Evolutionary conservation across 371 early-diverging fungal genomes (phyloP).

Genomic region (Syncephalastrum monosporum): DNA sequence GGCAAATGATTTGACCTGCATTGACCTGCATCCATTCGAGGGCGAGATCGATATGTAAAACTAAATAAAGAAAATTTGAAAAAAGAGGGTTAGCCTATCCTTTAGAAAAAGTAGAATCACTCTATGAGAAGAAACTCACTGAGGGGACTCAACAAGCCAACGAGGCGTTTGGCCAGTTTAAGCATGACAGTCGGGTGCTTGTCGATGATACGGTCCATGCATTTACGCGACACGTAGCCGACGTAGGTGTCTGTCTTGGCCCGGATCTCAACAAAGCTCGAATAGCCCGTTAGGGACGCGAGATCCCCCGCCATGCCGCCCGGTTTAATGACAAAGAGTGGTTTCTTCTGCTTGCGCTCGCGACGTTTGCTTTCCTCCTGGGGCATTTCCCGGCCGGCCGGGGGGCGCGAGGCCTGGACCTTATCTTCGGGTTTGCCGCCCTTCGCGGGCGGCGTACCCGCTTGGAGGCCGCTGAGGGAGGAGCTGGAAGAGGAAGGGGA

Average conservation of each 20-base stretch:
- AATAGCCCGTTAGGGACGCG: conserved; percentile 87
- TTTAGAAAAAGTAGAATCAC: not conserved
- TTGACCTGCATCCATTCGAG: conserved; percentile 94
- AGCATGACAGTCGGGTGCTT: conserved; percentile 79
- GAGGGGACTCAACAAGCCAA: conserved; percentile 78
- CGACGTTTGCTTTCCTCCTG: conserved; percentile 14
- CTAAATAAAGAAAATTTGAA: conserved; percentile 7
- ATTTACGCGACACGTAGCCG: conserved; percentile 80
- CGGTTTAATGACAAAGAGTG: conserved; percentile 72
- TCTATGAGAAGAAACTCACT: conserved; percentile 38
- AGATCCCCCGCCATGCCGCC: conserved; percentile 94
- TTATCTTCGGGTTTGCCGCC: conserved; percentile 14
- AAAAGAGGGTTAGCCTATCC: too few relatives aligned
- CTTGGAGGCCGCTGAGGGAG: too few relatives aligned
- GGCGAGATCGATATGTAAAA: conserved; percentile 91
- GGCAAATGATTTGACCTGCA: conserved; percentile 90
- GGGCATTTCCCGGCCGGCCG: conserved; percentile 31
- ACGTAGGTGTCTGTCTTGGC: conserved; percentile 83
- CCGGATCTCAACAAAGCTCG: conserved; percentile 82
- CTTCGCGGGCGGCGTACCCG: not conserved
- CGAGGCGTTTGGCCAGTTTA: conserved; percentile 86
- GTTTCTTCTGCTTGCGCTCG: conserved; percentile 31
- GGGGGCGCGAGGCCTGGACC: conserved; percentile 34
- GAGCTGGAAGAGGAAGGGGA: too few relatives aligned
- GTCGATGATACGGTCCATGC: conserved; percentile 84